phyloP scores from a whole-genome alignment of 73 alveolate species.

The Diophrys sp. region DNA sequence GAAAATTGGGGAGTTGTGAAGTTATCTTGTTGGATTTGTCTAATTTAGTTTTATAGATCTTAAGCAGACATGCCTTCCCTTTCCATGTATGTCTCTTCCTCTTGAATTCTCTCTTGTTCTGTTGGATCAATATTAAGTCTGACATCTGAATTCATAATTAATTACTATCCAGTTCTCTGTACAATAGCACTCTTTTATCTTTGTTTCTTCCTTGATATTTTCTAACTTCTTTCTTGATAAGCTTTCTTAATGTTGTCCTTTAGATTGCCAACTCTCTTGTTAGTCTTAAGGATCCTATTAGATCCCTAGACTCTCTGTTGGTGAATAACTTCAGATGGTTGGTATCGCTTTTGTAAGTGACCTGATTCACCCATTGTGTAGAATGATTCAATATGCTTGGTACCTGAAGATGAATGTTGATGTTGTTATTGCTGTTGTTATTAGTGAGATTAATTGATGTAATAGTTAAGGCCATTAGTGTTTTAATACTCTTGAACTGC shows the following conservation, averaged over 20 bases:
- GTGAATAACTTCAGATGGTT: not conserved
- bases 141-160: too few relatives aligned
- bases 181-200: not conserved
- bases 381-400: not conserved
- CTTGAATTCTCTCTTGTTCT: too few relatives aligned
- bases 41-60: too few relatives aligned
- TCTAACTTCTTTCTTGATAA: not conserved
- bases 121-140: too few relatives aligned
- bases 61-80: too few relatives aligned
- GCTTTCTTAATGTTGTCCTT: not conserved
- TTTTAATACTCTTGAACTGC: not conserved
- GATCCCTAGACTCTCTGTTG: not conserved
- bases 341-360: not conserved
- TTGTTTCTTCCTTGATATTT: not conserved
- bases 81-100: too few relatives aligned
- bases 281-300: not conserved
- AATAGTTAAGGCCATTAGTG: not conserved
- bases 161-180: too few relatives aligned
- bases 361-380: not conserved
- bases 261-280: not conserved
- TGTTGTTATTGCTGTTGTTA: not conserved
- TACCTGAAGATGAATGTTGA: not conserved
- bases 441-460: not conserved
- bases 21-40: too few relatives aligned
- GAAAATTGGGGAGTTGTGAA: too few relatives aligned